Conservation (phyloP, 2,329 filamentous ascomycete genomes). For the Fusarium haematococcum region DNA sequence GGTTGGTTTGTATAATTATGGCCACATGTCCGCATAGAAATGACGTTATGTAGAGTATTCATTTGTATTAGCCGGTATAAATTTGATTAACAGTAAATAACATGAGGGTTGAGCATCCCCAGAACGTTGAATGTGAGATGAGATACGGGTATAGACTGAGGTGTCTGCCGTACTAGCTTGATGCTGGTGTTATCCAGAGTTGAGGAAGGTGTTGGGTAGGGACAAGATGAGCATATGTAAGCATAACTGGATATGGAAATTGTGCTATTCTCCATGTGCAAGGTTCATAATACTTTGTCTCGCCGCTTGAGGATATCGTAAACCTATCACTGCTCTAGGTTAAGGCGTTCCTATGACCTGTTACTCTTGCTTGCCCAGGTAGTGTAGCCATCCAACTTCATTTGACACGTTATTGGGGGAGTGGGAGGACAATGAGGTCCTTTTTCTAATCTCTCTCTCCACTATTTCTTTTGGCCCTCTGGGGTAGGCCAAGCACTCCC, state of each 20-base stretch:
- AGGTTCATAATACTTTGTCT: background rate
- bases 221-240: background rate
- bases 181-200: background rate
- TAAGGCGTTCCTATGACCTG: background rate
- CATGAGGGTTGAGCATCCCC: background rate
- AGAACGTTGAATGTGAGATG: background rate
- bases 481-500: background rate
- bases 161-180: background rate
- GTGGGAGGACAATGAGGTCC: background rate
- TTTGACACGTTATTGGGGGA: background rate
- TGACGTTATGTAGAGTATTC: background rate
- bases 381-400: background rate
- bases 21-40: slow-evolving; percentile 2
- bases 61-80: background rate
- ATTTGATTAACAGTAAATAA: background rate
- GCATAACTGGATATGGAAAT: background rate
- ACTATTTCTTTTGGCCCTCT: background rate
- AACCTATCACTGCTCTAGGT: background rate
- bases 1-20: slow-evolving; percentile 21
- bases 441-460: background rate
- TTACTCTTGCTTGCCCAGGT: background rate
- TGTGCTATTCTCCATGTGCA: background rate
- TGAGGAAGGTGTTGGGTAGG: background rate
- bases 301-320: background rate
- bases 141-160: background rate